Evolutionary conservation across 768 basidiomycete species (phyloP).

Genomic region (Tulasnella sp.): DNA sequence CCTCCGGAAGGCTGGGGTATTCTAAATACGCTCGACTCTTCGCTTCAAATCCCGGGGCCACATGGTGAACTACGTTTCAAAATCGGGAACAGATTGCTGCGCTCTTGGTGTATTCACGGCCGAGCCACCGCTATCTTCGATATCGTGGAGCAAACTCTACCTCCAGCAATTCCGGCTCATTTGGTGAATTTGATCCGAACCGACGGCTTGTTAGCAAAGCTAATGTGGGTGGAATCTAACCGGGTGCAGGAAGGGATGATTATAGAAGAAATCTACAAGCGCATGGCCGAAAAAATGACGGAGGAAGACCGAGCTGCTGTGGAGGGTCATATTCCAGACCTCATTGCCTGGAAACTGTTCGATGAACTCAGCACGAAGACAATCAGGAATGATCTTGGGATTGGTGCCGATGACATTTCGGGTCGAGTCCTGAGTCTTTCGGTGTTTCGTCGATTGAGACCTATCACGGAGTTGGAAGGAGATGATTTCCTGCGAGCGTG

Average conservation of each 20-base stretch:
- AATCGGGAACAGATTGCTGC: not conserved
- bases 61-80: not conserved
- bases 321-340: not conserved
- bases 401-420: too few relatives aligned
- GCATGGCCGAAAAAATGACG: not conserved
- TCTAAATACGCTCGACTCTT: not conserved
- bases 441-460: too few relatives aligned
- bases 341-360: not conserved
- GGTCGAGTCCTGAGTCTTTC: too few relatives aligned
- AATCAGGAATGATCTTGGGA: too few relatives aligned
- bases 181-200: too few relatives aligned
- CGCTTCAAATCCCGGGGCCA: not conserved
- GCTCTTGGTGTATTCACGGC: not conserved
- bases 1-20: not conserved
- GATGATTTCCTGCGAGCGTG: conserved; percentile 22
- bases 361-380: not conserved
- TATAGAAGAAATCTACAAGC: not conserved
- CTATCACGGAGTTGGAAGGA: conserved; percentile 23
- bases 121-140: too few relatives aligned
- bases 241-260: too few relatives aligned
- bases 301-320: not conserved
- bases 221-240: not conserved
- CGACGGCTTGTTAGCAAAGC: too few relatives aligned
- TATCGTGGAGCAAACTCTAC: too few relatives aligned
- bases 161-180: too few relatives aligned